Base-by-base conservation (phyloP, 805 yeast genomes). In the Naumovozyma castellii region DNA sequence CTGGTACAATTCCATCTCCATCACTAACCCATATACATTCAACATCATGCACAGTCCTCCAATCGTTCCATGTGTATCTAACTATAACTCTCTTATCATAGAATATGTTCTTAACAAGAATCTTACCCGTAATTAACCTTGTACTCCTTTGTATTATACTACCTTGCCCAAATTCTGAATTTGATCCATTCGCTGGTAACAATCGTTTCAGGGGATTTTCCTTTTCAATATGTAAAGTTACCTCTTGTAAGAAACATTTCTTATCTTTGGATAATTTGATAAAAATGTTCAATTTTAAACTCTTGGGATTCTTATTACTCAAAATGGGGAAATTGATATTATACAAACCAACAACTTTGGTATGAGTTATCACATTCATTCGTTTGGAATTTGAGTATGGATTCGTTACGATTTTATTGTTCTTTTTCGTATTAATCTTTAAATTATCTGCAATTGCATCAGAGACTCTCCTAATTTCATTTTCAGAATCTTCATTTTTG, bases 31-130 rank as follows among this genome's bases (percentile, higher is more conserved):
- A 59, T 19, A 52, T 48, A 36, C 59, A 50, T 40, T 56, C 59
- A 5, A 56, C 54, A 32, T 59, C 62, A n/a, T 46, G 56, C 6
- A 41, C 75, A 0, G 94, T 78, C 32, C 65, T 65, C 97, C 97
- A 88, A 49, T 69, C 62, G 57, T 90, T 85, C 53, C 80, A 68
- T 0, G 95, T 76, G 62, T 86, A 88, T 41, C 88, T 68, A 14
- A 84, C 72, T 12, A 76, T 72, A 12, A 90, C 82, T 28, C 64
- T 55, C 60, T 88, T 88, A 32, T 75, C 71, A 60, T 68, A 88
- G 10, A 81, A 68, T 2, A 85, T 39, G 63, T 88, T 90, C 52
- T 76, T 75, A 19, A 84, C 96, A 2, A 92, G 83, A 34, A 88
- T 69, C 39, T 78, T 78, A 2, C 97, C 97, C 37, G 75, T 57